phyloP scores from a whole-genome alignment of 768 basidiomycete species.

The Suillus variegatus region DNA sequence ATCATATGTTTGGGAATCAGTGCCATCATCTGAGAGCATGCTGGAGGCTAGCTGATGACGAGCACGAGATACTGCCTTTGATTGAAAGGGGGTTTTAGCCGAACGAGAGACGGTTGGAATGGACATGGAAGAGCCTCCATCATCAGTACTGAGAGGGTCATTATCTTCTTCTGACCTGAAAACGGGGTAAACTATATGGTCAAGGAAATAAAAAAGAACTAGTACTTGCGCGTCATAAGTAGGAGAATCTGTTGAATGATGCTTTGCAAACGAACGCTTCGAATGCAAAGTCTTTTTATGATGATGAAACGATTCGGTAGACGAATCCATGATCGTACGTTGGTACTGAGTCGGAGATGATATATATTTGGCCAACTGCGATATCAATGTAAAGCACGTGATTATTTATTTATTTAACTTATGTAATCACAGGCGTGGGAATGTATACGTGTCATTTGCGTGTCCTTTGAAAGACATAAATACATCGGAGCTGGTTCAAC shows the following conservation, averaged over 20 bases:
- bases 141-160: slow-evolving; percentile 75
- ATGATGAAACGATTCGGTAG: slow-evolving; percentile 28
- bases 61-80: slow-evolving; percentile 26
- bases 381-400: neutral
- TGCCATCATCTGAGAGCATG: slow-evolving; percentile 66
- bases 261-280: slow-evolving; percentile 73
- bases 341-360: neutral
- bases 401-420: neutral
- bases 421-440: neutral
- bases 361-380: neutral
- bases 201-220: neutral
- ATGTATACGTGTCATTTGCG: slow-evolving; percentile 3
- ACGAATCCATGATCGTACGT: slow-evolving; percentile 21
- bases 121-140: slow-evolving; percentile 56
- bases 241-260: slow-evolving; percentile 64
- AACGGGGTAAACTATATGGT: slow-evolving; percentile 18
- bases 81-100: slow-evolving; percentile 30
- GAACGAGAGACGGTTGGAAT: slow-evolving; percentile 30
- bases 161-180: slow-evolving; percentile 84
- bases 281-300: slow-evolving; percentile 36
- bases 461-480: slow-evolving; percentile 4
- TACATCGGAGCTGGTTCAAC: neutral
- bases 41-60: slow-evolving; percentile 58
- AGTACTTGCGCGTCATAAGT: slow-evolving; percentile 70
- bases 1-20: slow-evolving; percentile 88